Base-by-base conservation (phyloP, 2,329 filamentous ascomycete genomes). In the Leptographium procerum region DNA sequence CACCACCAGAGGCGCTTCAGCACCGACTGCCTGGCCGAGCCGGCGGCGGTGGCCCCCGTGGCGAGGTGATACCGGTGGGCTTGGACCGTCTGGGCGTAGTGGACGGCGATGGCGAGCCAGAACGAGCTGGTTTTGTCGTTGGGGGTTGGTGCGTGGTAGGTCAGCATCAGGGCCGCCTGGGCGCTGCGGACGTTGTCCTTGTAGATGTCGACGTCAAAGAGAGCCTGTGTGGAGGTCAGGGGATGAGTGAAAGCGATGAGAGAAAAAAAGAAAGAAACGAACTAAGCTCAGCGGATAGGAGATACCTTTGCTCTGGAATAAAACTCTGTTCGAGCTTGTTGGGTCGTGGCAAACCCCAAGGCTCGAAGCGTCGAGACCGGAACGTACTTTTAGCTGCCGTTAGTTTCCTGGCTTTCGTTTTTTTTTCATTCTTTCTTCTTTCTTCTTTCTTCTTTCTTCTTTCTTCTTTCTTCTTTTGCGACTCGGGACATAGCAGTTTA, bases 1-100 rank as follows among this genome's bases (percentile, higher is more conserved):
- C 89, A 95, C 92, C 92, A 97, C 92, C 92, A 97, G 64, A 96
- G 92, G 52, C 91, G 81, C 73, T 95, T 96, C 88, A 91, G 95
- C 54, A 96, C 29, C 11, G 26, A 33, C 28, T 50, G 51, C 75
- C 68, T 84, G 88, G 67, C 89, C 86, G n/a, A n/a, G n/a, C n/a
- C n/a, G n/a, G n/a, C n/a, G n/a, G n/a, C n/a, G n/a, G n/a, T n/a
- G n/a, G n/a, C n/a, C n/a, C n/a, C n/a, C n/a, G n/a, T n/a, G n/a
- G n/a, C n/a, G n/a, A n/a, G n/a, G 66, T 87, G 54, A 11, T 47
- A 26, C 28, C 54, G 2, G 28, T 47, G 16, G 9, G 16, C 40
- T 28, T 40, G 54, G 5, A 11, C n/a, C 3, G 40, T 40, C 26
- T 40, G 56, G 2, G 60, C 54, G n/a, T 52, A 58, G 43, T 62